Conservation (phyloP, 1,284 basidiomycete genomes). For the Apiotrichum gracile region DNA sequence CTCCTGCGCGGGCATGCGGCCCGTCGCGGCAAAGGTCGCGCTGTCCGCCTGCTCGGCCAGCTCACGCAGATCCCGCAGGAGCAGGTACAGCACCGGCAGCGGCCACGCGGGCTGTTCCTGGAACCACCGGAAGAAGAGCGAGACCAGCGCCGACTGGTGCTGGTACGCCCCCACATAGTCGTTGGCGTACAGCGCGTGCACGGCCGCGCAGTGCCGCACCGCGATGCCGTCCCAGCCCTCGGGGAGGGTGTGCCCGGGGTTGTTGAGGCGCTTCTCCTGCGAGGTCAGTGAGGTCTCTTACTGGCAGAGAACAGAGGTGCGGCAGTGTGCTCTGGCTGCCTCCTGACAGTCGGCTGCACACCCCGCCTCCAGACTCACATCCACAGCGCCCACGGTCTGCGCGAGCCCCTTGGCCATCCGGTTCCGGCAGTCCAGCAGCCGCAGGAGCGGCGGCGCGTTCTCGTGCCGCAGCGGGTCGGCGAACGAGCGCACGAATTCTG, state of each 20-base stretch:
- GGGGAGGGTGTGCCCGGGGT: slow-evolving; percentile 33
- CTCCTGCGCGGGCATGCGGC: slow-evolving; percentile 66
- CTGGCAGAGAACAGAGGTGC: not conserved
- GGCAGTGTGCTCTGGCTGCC: not conserved
- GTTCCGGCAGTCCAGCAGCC: slow-evolving; percentile 30
- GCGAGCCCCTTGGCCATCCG: slow-evolving; percentile 34
- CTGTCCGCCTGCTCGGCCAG: slow-evolving; percentile 57
- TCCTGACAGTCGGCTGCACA: not conserved
- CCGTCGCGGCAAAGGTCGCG: slow-evolving; percentile 43
- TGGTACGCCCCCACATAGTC: slow-evolving; percentile 36
- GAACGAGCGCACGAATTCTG: slow-evolving; percentile 38
- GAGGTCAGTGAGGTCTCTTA: not conserved
- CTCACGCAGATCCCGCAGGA: slow-evolving; percentile 70
- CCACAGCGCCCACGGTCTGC: slow-evolving; percentile 35
- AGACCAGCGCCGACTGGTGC: slow-evolving; percentile 45
- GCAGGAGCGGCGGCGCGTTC: slow-evolving; percentile 24
- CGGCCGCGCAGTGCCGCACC: slow-evolving; percentile 39
- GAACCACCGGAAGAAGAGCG: slow-evolving; percentile 70
- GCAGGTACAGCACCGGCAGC: slow-evolving; percentile 68
- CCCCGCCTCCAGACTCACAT: no score
- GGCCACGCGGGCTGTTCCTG: slow-evolving; percentile 73
- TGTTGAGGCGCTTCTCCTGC: slow-evolving; percentile 30
- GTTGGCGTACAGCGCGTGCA: slow-evolving; percentile 29
- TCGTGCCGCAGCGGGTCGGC: slow-evolving; percentile 28
- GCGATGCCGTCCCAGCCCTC: slow-evolving; percentile 44